Percentiles rank a stretch among this genome's conserved stretches.
Evolutionary conservation across 116 monocot species (phyloP).

Genomic region (Trichopus zeylanicus): DNA sequence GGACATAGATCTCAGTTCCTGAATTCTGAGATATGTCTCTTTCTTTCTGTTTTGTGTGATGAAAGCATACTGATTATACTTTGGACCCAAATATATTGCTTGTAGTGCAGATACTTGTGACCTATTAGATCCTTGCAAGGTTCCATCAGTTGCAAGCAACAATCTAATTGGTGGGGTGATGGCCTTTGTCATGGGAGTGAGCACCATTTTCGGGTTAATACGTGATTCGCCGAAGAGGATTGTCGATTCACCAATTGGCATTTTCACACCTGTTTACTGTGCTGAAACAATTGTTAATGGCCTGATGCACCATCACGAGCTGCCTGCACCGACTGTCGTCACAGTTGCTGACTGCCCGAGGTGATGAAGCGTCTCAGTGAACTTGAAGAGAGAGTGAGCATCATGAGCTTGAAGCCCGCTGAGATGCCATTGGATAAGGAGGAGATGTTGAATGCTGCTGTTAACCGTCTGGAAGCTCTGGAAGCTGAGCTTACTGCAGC

Average conservation of each 20-base stretch:
- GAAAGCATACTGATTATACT: background rate
- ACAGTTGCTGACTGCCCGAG: constrained; percentile 27
- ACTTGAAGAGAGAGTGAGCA: constrained; percentile 61
- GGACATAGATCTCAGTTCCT: too few species aligned
- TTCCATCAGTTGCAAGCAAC: constrained; percentile 30
- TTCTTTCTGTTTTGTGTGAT: background rate
- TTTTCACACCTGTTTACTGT: constrained; percentile 1
- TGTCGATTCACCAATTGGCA: constrained; percentile 14
- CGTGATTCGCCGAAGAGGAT: constrained; percentile 46
- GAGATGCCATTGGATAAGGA: constrained; percentile 73
- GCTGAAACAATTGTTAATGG: constrained; percentile 18
- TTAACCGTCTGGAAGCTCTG: constrained; percentile 43
- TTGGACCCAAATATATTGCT: background rate
- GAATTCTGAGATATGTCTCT: too few species aligned
- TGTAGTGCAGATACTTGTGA: background rate
- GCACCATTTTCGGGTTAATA: constrained; percentile 51
- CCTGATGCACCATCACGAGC: constrained; percentile 11
- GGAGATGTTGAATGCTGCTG: constrained; percentile 55
- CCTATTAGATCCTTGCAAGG: constrained; percentile 21
- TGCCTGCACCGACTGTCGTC: constrained; percentile 14
- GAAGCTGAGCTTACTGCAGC: constrained; percentile 73
- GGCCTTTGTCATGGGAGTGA: constrained; percentile 71
- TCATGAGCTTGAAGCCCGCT: constrained; percentile 35
- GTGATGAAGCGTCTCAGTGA: constrained; percentile 58
- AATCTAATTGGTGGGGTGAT: constrained; percentile 53